Evolutionary conservation across 345 rosid species (phyloP).

Genomic region (Syzygium oleosum): DNA sequence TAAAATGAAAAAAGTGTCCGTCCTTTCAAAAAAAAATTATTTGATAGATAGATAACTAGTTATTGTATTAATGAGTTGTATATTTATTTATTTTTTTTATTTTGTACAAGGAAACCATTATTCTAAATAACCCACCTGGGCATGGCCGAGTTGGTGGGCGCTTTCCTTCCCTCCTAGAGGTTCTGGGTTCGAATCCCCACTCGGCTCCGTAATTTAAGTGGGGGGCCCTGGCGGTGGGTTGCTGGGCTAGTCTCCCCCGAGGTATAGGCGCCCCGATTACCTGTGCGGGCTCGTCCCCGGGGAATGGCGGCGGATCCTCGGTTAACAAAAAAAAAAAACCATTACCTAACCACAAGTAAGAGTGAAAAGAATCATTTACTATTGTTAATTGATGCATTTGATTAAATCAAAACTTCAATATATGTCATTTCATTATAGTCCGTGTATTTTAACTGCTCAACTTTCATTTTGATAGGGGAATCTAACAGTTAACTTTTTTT

Average conservation of each 20-base stretch:
- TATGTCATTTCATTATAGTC: not conserved
- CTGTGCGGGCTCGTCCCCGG: too few species aligned
- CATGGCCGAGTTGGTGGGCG: too few species aligned
- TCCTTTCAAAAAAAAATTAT: rapidly evolving
- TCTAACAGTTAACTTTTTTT: not conserved
- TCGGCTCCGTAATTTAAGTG: too few species aligned
- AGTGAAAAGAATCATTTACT: not conserved
- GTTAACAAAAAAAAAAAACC: too few species aligned
- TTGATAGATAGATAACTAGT: not conserved
- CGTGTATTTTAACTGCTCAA: not conserved
- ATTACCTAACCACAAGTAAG: not conserved
- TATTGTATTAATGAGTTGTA: not conserved
- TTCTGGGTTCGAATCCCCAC: too few species aligned
- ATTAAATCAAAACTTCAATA: not conserved
- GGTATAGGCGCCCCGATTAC: too few species aligned
- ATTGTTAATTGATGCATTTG: not conserved
- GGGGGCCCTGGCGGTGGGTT: too few species aligned
- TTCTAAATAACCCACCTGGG: not conserved
- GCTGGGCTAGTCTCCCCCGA: too few species aligned
- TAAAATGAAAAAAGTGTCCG: not conserved
- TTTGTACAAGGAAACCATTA: not conserved
- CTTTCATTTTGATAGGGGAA: not conserved
- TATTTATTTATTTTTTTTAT: not conserved
- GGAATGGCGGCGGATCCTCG: too few species aligned
- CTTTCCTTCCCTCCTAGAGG: too few species aligned